Conservation (phyloP, 306 rosid species). For the Arachis stenosperma region DNA sequence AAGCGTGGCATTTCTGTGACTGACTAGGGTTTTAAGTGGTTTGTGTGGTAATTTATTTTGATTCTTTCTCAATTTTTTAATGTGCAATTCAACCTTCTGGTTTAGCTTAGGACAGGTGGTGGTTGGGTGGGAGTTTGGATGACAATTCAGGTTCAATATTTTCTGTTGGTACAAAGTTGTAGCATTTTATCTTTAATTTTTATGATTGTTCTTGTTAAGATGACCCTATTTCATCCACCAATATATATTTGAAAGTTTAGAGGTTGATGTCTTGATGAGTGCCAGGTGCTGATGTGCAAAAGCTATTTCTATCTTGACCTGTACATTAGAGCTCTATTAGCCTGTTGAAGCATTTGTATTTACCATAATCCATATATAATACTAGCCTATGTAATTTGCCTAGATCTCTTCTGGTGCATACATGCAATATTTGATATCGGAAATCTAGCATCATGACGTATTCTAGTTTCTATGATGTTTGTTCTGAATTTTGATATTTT, state of each 20-base stretch:
- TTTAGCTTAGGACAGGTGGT: too few relatives aligned
- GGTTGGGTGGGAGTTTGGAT: too few relatives aligned
- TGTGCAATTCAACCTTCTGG: too few relatives aligned
- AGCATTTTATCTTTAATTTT: background rate
- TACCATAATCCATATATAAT: background rate
- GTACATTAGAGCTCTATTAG: background rate
- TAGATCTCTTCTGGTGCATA: conserved; percentile 1
- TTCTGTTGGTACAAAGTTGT: background rate
- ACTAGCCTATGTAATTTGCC: background rate
- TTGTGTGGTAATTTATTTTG: background rate
- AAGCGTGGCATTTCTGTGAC: conserved; percentile 22
- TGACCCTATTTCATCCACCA: background rate
- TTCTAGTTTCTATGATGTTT: background rate
- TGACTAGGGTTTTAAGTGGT: conserved; percentile 13
- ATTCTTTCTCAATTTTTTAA: conserved; percentile 2
- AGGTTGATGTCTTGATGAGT: background rate
- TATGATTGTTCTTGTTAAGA: background rate
- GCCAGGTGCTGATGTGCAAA: background rate
- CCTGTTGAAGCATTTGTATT: background rate
- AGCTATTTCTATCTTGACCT: conserved; percentile 7
- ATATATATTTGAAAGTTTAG: background rate
- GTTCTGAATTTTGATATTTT: conserved; percentile 1
- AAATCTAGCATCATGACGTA: background rate
- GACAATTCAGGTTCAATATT: too few relatives aligned
- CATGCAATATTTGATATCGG: background rate